Evolutionary conservation across 2,329 filamentous ascomycete genomes (phyloP), one percentile per base, ranked within the genome.

Genomic region (Massarina eburnea): DNA sequence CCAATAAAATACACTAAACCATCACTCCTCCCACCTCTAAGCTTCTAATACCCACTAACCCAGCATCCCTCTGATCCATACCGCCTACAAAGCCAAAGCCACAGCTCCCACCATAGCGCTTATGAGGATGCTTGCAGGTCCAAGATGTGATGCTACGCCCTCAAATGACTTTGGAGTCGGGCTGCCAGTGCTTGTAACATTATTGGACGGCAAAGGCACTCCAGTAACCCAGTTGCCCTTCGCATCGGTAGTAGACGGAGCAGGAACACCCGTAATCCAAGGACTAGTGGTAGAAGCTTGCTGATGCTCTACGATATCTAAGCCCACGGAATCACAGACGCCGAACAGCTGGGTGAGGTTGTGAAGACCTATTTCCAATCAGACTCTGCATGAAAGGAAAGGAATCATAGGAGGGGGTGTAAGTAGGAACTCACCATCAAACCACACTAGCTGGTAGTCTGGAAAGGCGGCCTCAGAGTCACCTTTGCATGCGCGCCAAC

Each of bases 401-500:
- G 44, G 18, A 32, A 14, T 8, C 8, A 17, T 39, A 14, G 26
- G 2, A 15, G 26, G 15, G n/a, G 10, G n/a, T 37, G 18, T 27
- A 12, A 24, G 27, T 19, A 22, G 21, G n/a, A 9, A 33, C 41
- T 39, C 35, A 45, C 45, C 45, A 36, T 52, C 49, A 27, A 43
- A 52, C 42, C 38, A 48, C 19, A 39, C 45, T 10, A 52, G 18
- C 39, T 39, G 42, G 29, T 52, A 52, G 32, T 51, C 48, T 9
- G 27, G 34, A 3, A 41, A 32, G 24, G 43, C 39, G 14, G 29
- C 30, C 12, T 30, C 9, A 14, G 27, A 30, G 7, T 30, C 12
- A 14, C 27, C 27, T 20, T 36, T 44, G 42, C 49, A 52, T 5
- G 45, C 45, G 3, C 49, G 34, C 42, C 41, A 48, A 3, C 30